A percentile compares a stretch with the other conserved stretches of the same genome.
phyloP scores from a whole-genome alignment of 179 eudicot genomes.

The Silene coronaria region DNA sequence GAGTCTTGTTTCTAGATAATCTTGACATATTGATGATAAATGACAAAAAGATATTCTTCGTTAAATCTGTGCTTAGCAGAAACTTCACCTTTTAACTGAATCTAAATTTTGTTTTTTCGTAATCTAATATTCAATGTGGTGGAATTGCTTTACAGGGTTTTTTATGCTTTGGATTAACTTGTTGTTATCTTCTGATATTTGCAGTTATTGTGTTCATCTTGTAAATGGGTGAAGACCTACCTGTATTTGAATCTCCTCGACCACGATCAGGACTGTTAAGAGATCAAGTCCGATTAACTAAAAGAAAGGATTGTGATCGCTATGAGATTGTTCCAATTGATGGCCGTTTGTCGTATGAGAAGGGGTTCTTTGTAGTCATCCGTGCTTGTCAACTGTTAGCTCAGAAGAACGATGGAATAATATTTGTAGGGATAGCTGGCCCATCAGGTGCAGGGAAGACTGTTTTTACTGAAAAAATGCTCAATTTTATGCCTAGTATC shows the following conservation, averaged over 20 bases:
- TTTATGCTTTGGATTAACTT: neutral
- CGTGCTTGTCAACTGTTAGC: slow-evolving; percentile 89
- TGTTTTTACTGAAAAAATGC: slow-evolving; percentile 74
- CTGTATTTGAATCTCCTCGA: slow-evolving; percentile 57
- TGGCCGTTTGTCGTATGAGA: slow-evolving; percentile 69
- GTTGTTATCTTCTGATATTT: slow-evolving; percentile 9
- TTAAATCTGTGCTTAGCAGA: neutral
- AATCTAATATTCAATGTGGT: neutral
- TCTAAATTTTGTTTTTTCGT: neutral
- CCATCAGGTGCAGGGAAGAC: slow-evolving; percentile 98
- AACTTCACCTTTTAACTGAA: neutral
- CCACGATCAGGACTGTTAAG: slow-evolving; percentile 71
- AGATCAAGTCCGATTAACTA: slow-evolving; percentile 79
- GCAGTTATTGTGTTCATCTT: slow-evolving; percentile 18
- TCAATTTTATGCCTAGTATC: slow-evolving; percentile 82
- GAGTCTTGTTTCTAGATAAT: neutral
- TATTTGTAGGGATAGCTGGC: slow-evolving; percentile 90
- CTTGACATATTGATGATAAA: neutral
- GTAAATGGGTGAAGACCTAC: slow-evolving; percentile 52
- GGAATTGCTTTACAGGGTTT: neutral
- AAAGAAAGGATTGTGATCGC: slow-evolving; percentile 71
- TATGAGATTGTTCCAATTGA: slow-evolving; percentile 74
- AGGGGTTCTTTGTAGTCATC: slow-evolving; percentile 81
- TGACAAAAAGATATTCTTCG: neutral
- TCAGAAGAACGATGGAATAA: slow-evolving; percentile 82